phyloP scores from a whole-genome alignment of 2,329 filamentous ascomycete genomes.

The Calonectria pseudoturangicola region DNA sequence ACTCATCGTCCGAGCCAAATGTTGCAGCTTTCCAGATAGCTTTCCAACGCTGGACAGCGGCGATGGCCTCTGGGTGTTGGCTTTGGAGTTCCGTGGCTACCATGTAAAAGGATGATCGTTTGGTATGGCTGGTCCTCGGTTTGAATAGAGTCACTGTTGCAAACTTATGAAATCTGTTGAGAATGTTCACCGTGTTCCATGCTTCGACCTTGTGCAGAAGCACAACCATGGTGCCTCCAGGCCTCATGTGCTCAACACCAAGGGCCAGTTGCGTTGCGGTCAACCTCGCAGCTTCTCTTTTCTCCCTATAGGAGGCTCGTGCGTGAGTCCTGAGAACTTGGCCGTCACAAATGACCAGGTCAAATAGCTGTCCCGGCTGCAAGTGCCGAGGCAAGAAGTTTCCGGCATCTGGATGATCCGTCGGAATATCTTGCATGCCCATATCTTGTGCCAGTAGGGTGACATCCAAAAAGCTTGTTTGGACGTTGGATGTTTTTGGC shows the following conservation, averaged over 20 bases:
- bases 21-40: slow-evolving; percentile 62
- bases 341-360: slow-evolving; percentile 69
- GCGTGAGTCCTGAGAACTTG: slow-evolving; percentile 65
- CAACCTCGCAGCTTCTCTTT: slow-evolving; percentile 61
- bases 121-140: slow-evolving; percentile 62
- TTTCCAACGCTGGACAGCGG: slow-evolving; percentile 64
- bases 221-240: slow-evolving; percentile 70
- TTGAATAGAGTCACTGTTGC: slow-evolving; percentile 64
- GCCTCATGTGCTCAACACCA: slow-evolving; percentile 65
- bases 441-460: slow-evolving; percentile 71
- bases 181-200: slow-evolving; percentile 59
- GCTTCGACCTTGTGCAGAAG: slow-evolving; percentile 69
- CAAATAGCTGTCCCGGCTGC: slow-evolving; percentile 54
- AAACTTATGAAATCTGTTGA: slow-evolving; percentile 66
- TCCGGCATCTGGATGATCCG: slow-evolving; percentile 43
- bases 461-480: slow-evolving; percentile 63
- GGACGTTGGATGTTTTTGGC: slow-evolving; percentile 6
- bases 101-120: slow-evolving; percentile 72
- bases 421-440: slow-evolving; percentile 58
- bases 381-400: slow-evolving; percentile 46
- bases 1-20: slow-evolving; percentile 52
- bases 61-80: slow-evolving; percentile 54
- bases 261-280: slow-evolving; percentile 64
- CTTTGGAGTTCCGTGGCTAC: slow-evolving; percentile 66
- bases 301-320: slow-evolving; percentile 57